Evolutionary conservation across 2,329 filamentous ascomycete species (phyloP).

Genomic region (Talaromyces sp.): DNA sequence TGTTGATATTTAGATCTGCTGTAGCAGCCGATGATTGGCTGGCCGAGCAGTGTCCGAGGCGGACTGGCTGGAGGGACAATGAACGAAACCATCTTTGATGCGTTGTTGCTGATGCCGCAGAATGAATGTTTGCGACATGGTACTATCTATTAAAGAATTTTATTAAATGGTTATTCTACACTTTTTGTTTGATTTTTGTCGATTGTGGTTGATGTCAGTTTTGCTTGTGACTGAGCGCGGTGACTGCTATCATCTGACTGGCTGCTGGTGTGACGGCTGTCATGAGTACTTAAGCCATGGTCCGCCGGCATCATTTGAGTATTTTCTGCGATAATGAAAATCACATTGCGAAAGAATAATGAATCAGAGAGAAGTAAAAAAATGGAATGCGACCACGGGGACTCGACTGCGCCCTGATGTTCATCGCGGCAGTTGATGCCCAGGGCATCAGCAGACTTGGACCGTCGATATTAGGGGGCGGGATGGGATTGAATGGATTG

Average conservation of each 20-base stretch:
- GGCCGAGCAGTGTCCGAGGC: neutral
- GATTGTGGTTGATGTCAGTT: neutral
- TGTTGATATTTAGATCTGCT: neutral
- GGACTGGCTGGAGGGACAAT: neutral
- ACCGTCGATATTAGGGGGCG: neutral
- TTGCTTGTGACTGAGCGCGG: neutral
- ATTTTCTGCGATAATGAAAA: neutral
- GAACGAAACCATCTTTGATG: neutral
- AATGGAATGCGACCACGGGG: neutral
- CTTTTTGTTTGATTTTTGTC: neutral
- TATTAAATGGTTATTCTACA: neutral
- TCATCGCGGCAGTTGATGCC: neutral
- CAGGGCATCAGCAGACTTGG: neutral
- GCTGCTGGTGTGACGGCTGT: neutral
- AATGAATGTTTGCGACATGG: neutral
- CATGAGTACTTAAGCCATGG: neutral
- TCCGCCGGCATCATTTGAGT: neutral
- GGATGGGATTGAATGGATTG: neutral
- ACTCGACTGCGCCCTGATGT: neutral
- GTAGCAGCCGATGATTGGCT: neutral
- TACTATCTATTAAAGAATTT: neutral
- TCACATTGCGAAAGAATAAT: neutral
- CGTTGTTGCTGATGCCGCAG: neutral
- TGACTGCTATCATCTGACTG: slow-evolving; percentile 1
- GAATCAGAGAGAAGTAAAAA: neutral